Percentiles rank a stretch among this genome's conserved stretches.
Conservation (phyloP, 305 asterid genomes). For the Nicotiana rustica region DNA sequence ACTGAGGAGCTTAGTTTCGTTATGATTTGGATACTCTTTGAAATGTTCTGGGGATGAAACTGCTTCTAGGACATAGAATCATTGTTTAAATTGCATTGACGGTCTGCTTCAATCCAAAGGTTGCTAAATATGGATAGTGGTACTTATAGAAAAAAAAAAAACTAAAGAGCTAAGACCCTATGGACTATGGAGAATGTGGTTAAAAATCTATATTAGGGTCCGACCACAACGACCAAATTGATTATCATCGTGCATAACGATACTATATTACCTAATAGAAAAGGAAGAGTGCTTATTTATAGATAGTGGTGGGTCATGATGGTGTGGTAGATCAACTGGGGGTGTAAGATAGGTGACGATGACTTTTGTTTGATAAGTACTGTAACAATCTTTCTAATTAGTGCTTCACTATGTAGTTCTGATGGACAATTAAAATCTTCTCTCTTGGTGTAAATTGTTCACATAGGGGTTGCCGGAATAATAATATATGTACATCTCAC, state of each 20-base stretch:
- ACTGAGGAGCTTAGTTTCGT: not conserved
- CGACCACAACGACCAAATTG: not conserved
- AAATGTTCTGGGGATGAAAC: slow-evolving; percentile 19
- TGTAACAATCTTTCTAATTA: slow-evolving; percentile 8
- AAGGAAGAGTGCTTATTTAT: not conserved
- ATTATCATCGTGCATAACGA: not conserved
- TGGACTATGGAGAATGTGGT: not conserved
- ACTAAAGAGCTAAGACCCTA: not conserved
- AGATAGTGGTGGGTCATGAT: slow-evolving; percentile 11
- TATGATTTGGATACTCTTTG: slow-evolving; percentile 13
- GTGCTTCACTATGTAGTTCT: not conserved
- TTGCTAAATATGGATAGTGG: slow-evolving; percentile 1
- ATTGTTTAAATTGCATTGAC: not conserved
- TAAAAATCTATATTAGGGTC: not conserved
- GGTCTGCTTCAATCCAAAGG: not conserved
- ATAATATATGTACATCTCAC: not conserved
- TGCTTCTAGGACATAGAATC: not conserved
- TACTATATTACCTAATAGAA: not conserved
- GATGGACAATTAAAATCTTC: not conserved
- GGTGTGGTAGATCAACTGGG: slow-evolving; percentile 7
- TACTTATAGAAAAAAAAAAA: not conserved
- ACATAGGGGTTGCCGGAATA: not conserved
- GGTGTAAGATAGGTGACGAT: not conserved
- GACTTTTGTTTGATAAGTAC: slow-evolving; percentile 16
- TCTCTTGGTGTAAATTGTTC: slow-evolving; percentile 9